Conservation (phyloP, 345 rosid species). For the Corchorus capsularis region DNA sequence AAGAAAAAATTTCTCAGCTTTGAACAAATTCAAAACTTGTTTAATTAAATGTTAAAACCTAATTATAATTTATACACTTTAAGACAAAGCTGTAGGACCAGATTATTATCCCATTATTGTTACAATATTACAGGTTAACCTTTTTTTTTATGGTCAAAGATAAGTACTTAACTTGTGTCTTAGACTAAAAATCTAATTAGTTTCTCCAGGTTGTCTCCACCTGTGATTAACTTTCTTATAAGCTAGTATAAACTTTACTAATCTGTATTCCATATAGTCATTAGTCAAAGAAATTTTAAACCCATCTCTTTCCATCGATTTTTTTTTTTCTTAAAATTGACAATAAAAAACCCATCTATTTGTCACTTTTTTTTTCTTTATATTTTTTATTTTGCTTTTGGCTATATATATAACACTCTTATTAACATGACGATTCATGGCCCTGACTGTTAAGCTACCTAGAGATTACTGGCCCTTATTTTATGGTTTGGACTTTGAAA, state of each 20-base stretch:
- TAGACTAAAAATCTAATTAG: not conserved
- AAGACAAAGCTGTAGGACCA: constrained; percentile 39
- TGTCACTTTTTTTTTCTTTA: constrained; percentile 18
- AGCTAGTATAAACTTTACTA: not conserved
- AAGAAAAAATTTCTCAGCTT: constrained; percentile 12
- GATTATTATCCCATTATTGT: constrained; percentile 14
- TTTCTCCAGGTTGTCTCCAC: constrained; percentile 40
- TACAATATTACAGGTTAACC: not conserved
- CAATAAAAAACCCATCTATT: constrained; percentile 18
- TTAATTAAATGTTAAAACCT: constrained; percentile 5
- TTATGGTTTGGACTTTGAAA: constrained; percentile 72
- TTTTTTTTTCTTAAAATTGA: constrained; percentile 20
- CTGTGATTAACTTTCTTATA: constrained; percentile 26
- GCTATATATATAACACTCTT: not conserved
- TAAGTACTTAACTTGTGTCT: constrained; percentile 16
- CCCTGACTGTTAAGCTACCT: constrained; percentile 23
- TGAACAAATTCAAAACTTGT: constrained; percentile 3
- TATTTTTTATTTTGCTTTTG: not conserved
- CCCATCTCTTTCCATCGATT: not conserved
- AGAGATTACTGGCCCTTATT: constrained; percentile 34
- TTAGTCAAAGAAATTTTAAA: not conserved
- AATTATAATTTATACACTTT: constrained; percentile 1
- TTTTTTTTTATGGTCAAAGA: constrained; percentile 29
- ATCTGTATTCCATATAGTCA: not conserved
- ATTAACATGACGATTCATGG: constrained; percentile 30